Percentiles rank a stretch among this genome's conserved stretches.
These are phyloP conservation scores for Apiotrichum mycotoxinovorans DNA, from an alignment of 1,284 basidiomycete species.

Conservation along the genomic window DNA sequence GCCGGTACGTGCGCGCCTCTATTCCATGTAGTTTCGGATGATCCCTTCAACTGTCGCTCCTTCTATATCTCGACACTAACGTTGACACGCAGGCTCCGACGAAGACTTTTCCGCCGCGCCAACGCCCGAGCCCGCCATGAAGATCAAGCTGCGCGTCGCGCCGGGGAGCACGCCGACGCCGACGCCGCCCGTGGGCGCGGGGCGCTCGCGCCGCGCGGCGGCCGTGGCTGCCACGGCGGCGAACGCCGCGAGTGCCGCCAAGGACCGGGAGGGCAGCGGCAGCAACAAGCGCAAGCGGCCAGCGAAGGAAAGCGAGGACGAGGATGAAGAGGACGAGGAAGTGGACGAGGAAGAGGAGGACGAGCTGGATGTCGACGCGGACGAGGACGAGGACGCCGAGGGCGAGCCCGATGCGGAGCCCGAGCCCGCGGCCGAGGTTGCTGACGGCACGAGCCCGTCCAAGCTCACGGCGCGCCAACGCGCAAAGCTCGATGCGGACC, in stretches of 20 bases:
- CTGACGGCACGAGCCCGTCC: constrained; percentile 19
- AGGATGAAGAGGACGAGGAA: constrained; percentile 11
- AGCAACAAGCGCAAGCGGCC: constrained; percentile 1
- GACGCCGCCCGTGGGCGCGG: neutral
- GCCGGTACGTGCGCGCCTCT: neutral
- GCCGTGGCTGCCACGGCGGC: constrained; percentile 1
- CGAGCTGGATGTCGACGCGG: constrained; percentile 12
- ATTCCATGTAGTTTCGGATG: neutral
- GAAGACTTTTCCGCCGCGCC: constrained; percentile 10
- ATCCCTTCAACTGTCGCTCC: too few species aligned
- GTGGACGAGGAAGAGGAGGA: constrained; percentile 21
- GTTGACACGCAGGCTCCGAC: constrained; percentile 15
- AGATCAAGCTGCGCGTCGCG: constrained; percentile 13
- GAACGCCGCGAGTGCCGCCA: neutral
- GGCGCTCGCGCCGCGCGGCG: neutral
- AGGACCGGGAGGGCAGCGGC: neutral
- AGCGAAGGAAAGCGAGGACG: constrained; percentile 1
- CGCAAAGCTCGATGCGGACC: constrained; percentile 29
- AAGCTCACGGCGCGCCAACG: constrained; percentile 41
- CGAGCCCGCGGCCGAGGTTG: constrained; percentile 10
- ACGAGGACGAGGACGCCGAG: constrained; percentile 13
- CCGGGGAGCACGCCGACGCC: neutral
- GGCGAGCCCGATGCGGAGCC: constrained; percentile 6
- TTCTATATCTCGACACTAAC: too few species aligned
- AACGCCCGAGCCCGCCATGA: constrained; percentile 1